Base-by-base conservation (phyloP, 2,329 filamentous ascomycete species). In the Alternaria sp. region DNA sequence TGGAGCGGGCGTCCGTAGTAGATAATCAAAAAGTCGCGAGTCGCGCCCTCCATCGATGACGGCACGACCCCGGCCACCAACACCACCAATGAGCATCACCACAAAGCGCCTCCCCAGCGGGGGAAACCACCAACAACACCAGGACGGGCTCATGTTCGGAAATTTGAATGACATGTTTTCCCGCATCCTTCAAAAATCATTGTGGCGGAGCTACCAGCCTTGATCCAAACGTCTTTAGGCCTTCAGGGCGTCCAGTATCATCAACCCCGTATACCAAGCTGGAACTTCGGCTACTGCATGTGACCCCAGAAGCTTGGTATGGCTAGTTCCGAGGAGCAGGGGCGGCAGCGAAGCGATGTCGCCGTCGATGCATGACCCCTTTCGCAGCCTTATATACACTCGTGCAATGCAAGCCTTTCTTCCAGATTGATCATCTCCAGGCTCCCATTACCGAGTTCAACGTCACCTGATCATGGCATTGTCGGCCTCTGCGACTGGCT, bases 11-110 rank as follows among this genome's bases (percentile, higher is more conserved):
- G 54, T 43, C 26, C 59, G 39, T 62, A 44, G 36, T 48, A 14
- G 51, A 51, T 53, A 53, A 63, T 63, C 65, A 67, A 71, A 70
- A 74, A 66, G 68, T 72, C 66, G 69, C 63, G 65, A 67, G 60
- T 63, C 67, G 68, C 68, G 68, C 65, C 64, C 51, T 62, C 68
- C 46, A 67, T 72, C 69, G 66, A 75, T 75, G 73, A 76, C 70
- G 67, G 75, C 69, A 74, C 67, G 63, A 75, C 68, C 63, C 59
- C 51, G 49, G 51, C 51, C 16, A n/a, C 22, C 49, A 49, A 43
- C 53, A 53, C 59, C 48, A 54, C 62, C 64, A 64, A 64, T 66
- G 47, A 62, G 46, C 57, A 39, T 57, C 51, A 54, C 55, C 26
- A 16, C 54, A 51, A 46, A 61, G 46, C 54, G 52, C 61, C 54